Evolutionary conservation across 768 basidiomycete genomes (phyloP).

Genomic region (Suillus tomentosus): DNA sequence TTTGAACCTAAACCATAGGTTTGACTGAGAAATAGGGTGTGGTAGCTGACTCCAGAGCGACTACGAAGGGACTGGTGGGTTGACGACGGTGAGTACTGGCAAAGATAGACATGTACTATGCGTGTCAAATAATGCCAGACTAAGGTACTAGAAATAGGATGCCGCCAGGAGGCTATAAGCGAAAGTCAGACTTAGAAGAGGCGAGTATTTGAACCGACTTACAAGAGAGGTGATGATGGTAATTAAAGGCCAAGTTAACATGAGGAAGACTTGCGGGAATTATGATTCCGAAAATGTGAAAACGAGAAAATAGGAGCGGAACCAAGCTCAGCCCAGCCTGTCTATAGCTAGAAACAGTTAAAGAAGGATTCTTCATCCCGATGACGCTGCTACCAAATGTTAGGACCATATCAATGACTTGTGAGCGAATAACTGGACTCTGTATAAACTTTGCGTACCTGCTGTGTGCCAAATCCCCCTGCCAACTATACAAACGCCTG

Average conservation of each 20-base stretch:
- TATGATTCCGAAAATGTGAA: conserved; percentile 9
- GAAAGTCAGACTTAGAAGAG: background rate
- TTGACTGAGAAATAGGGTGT: conserved; percentile 46
- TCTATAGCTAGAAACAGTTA: background rate
- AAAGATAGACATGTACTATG: conserved; percentile 48
- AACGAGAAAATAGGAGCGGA: conserved; percentile 6
- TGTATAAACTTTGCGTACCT: too few relatives aligned
- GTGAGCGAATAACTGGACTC: too few relatives aligned
- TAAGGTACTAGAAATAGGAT: conserved; percentile 13
- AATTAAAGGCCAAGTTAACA: conserved; percentile 20
- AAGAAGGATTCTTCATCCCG: background rate
- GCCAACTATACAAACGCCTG: too few relatives aligned
- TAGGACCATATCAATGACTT: too few relatives aligned
- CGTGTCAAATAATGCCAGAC: conserved; percentile 18
- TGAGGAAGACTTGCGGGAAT: conserved; percentile 16
- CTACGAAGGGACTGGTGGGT: conserved; percentile 74
- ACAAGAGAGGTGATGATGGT: conserved; percentile 15
- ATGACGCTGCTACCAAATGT: too few relatives aligned
- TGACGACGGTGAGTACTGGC: conserved; percentile 49
- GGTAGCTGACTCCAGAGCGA: conserved; percentile 68
- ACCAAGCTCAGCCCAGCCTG: conserved; percentile 10
- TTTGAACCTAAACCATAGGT: conserved; percentile 57
- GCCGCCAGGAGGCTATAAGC: conserved; percentile 2
- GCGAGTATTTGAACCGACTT: background rate
- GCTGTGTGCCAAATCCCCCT: too few relatives aligned